Conservation (phyloP, 1,284 basidiomycete species). For the Coniferiporia weirii region DNA sequence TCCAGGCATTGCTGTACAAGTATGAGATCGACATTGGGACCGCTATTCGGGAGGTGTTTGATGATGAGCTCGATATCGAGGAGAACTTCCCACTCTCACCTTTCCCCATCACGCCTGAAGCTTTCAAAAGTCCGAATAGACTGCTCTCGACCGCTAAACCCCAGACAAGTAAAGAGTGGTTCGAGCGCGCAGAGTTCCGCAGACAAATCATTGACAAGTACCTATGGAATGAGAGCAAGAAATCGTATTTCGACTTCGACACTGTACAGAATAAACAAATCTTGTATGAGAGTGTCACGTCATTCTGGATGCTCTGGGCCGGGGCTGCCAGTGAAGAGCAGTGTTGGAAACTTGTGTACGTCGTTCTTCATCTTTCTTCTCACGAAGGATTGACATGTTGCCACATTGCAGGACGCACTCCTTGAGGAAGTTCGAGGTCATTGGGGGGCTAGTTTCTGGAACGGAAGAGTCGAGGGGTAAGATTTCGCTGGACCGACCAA, state of each 20-base stretch:
- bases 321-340: slow-evolving; percentile 95
- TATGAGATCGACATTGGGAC: slow-evolving; percentile 93
- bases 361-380: slow-evolving; percentile 20
- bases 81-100: slow-evolving; percentile 90
- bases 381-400: slow-evolving; percentile 18
- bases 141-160: slow-evolving; percentile 57
- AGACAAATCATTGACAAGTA: slow-evolving; percentile 88
- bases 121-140: slow-evolving; percentile 58
- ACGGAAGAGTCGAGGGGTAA: slow-evolving; percentile 95
- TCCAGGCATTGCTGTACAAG: slow-evolving; percentile 89
- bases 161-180: slow-evolving; percentile 86
- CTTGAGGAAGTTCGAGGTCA: slow-evolving; percentile 91
- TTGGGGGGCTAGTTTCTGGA: slow-evolving; percentile 94
- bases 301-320: slow-evolving; percentile 96
- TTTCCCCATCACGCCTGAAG: slow-evolving; percentile 81
- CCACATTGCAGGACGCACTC: slow-evolving; percentile 59
- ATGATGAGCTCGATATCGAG: slow-evolving; percentile 84
- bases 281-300: slow-evolving; percentile 92
- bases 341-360: slow-evolving; percentile 87
- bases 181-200: slow-evolving; percentile 78
- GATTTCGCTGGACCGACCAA: slow-evolving; percentile 94
- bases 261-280: slow-evolving; percentile 87
- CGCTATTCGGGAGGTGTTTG: slow-evolving; percentile 91
- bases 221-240: slow-evolving; percentile 94
- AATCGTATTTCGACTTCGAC: slow-evolving; percentile 96